Base-by-base conservation (phyloP, 2,329 filamentous ascomycete species). In the Exophiala xenobiotica region DNA sequence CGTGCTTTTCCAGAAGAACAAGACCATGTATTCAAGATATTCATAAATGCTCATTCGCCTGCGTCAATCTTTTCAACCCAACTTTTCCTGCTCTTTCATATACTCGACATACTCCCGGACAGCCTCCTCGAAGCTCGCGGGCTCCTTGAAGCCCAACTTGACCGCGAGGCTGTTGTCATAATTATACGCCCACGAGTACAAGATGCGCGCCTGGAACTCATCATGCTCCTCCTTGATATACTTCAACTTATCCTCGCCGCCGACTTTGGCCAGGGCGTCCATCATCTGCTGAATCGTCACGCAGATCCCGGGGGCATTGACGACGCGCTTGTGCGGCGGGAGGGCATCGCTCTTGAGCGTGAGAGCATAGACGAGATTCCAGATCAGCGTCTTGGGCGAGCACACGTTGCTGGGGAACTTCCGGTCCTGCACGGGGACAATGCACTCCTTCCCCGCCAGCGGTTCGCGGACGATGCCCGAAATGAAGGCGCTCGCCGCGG, bases 391-490 rank as follows among this genome's bases (percentile, higher is more conserved):
- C 48, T 70, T 72, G 1, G 80, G 80, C 41, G 77, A 78, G 65
- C 76, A 78, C 18, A 84, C 60, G 68, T 78, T 82, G 1, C 76
- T 77, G 33, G 69, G 67, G 64, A 82, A 82, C 0, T 59, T 57
- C 2, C 80, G 68, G 27, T 71, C 64, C 26, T 82, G 63, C 6
- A 81, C 78, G 2, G 70, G 70, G 50, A 83, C 74, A 0, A 79
- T 65, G 52, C 77, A 81, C 57, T 74, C 71, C 44, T 74, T 64
- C 2, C 81, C 81, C 29, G 76, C 71, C 61, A 86, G 71, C 0
- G 82, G 81, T 68, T 86, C 82, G 18, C 82, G 74, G 47, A 85
- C 81, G 66, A 86, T 84, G 9, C 82, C 82, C 0, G 77, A 82
- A 7, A 84, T 70, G 60, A 85, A 86, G 0, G 79, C 81, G 1